These are phyloP conservation scores for Cardiospermum halicacabum DNA, from an alignment of 345 rosid species.

Conservation along the genomic window DNA sequence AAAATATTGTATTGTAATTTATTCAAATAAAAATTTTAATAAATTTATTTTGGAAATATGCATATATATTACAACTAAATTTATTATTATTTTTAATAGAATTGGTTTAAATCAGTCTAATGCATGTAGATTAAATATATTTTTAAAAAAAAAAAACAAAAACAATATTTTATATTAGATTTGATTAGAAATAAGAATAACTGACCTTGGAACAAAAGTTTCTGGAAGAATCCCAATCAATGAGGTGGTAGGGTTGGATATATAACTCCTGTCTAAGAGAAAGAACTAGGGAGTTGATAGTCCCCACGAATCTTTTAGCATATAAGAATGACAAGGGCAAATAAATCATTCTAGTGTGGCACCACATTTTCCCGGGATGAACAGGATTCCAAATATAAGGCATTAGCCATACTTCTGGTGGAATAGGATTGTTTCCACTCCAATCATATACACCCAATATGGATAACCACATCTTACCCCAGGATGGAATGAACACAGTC, in stretches of 20 bases:
- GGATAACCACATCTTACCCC: constrained; percentile 83
- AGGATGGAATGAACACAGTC: constrained; percentile 54
- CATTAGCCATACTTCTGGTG: constrained; percentile 69
- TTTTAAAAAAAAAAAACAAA: too few species aligned
- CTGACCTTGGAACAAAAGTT: constrained; percentile 45
- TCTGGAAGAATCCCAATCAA: constrained; percentile 52
- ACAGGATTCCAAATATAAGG: constrained; percentile 41
- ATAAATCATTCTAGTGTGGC: constrained; percentile 50
- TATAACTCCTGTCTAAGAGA: constrained; percentile 57
- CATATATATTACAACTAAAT: too few species aligned
- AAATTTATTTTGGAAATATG: too few species aligned
- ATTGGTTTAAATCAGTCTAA: too few species aligned
- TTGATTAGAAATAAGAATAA: too few species aligned
- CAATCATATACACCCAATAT: constrained; percentile 73
- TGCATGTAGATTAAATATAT: too few species aligned
- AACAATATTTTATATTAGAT: too few species aligned
- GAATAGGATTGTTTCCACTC: constrained; percentile 68
- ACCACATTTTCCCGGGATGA: constrained; percentile 54
- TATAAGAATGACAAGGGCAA: constrained; percentile 61
- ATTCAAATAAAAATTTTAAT: too few species aligned
- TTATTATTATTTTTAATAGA: too few species aligned
- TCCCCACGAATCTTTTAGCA: constrained; percentile 56
- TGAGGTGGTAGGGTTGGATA: constrained; percentile 32
- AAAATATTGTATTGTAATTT: too few species aligned
- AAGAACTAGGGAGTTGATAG: constrained; percentile 29